These are phyloP conservation scores for Rheum nobile DNA, from an alignment of 148 eudicot genomes.

Conservation along the genomic window DNA sequence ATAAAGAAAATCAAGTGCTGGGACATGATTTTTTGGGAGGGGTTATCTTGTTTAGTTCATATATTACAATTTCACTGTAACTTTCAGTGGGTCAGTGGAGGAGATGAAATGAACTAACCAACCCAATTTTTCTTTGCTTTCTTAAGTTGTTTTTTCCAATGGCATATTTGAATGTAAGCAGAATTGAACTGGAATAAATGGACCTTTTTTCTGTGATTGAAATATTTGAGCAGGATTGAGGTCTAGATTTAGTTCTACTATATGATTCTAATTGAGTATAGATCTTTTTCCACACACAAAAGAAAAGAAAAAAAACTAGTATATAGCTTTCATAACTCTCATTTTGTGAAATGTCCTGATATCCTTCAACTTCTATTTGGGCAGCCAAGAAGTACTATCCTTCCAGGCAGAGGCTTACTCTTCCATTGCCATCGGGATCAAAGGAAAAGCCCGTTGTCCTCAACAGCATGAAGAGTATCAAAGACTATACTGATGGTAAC, in stretches of 20 bases:
- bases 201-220: neutral
- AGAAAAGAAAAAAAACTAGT: no score
- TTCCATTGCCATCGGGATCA: conserved; percentile 71
- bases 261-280: neutral
- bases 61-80: neutral
- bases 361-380: conserved; percentile 10
- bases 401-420: conserved; percentile 88
- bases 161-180: neutral
- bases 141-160: neutral
- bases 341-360: conserved; percentile 9
- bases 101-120: neutral
- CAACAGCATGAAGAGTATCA: conserved; percentile 51
- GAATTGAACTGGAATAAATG: neutral
- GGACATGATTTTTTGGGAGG: no score
- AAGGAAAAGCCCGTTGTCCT: conserved; percentile 78
- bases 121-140: neutral
- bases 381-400: conserved; percentile 90
- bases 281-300: no score
- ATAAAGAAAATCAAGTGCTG: neutral
- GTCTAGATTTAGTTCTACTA: neutral
- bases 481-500: conserved; percentile 54
- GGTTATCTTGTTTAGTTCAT: neutral
- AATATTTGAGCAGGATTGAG: neutral
- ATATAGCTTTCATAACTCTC: neutral
- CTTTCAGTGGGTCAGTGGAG: neutral